These are phyloP conservation scores for Phytomonas francai DNA, from an alignment of 208 protist genomes.

Conservation along the genomic window DNA sequence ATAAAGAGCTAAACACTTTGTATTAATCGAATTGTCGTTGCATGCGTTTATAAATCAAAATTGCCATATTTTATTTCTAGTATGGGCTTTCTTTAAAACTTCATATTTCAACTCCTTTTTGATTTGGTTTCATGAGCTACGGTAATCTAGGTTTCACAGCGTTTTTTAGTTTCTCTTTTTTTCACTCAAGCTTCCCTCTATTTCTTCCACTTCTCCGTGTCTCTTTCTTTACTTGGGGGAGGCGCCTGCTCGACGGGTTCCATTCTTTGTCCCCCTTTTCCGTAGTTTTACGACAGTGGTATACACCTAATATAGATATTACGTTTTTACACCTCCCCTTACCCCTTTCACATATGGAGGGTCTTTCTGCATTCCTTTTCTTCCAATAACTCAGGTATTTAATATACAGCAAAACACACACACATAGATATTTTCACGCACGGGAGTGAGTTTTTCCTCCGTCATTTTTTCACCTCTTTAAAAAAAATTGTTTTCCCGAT, in stretches of 20 bases:
- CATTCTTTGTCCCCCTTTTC: neutral
- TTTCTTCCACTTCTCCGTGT: neutral
- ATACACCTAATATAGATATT: neutral
- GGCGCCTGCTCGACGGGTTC: neutral
- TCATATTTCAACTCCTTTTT: slow-evolving; percentile 10
- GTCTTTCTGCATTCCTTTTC: neutral
- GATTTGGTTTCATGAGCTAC: neutral
- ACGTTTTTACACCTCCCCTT: slow-evolving; percentile 4
- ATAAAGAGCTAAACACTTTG: neutral
- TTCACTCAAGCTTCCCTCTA: neutral
- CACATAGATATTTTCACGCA: neutral
- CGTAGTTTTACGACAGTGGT: neutral
- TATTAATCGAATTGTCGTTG: neutral
- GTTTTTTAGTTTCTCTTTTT: slow-evolving; percentile 9
- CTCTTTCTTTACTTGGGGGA: neutral
- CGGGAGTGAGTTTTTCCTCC: neutral
- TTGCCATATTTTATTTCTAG: slow-evolving; percentile 2
- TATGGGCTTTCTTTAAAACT: slow-evolving; percentile 10
- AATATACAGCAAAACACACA: slow-evolving; percentile 4
- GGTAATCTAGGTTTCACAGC: slow-evolving; percentile 5
- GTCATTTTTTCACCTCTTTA: neutral
- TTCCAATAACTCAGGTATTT: neutral
- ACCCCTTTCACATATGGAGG: neutral
- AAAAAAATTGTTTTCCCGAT: neutral
- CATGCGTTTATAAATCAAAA: neutral